Percentiles rank a stretch among this genome's conserved stretches.
These are phyloP conservation scores for Mortierella sp. DNA, from an alignment of 371 early-diverging fungal genomes.

Conservation along the genomic window DNA sequence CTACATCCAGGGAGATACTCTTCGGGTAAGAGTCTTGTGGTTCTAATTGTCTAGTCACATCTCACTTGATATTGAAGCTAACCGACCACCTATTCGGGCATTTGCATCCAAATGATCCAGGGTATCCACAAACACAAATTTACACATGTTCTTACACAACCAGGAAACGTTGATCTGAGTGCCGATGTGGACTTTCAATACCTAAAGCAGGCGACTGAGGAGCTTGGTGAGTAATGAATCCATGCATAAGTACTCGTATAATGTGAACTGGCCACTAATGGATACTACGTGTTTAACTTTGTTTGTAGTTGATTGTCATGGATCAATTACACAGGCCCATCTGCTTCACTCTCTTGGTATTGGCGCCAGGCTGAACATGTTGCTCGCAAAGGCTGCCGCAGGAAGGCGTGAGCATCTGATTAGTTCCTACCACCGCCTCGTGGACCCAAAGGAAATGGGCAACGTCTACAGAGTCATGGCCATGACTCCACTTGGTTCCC, in stretches of 20 bases:
- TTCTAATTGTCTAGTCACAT: too few relatives aligned
- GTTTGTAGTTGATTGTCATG: conserved; percentile 65
- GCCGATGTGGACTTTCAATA: conserved; percentile 93
- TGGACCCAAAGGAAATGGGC: conserved; percentile 82
- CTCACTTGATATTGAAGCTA: background rate
- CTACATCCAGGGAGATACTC: conserved; percentile 76
- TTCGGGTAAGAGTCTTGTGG: conserved; percentile 70
- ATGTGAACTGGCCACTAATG: background rate
- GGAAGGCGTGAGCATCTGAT: conserved; percentile 70
- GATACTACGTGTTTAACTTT: background rate
- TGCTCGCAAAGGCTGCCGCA: conserved; percentile 70
- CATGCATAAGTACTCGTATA: background rate
- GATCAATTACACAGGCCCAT: conserved; percentile 85
- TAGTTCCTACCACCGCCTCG: conserved; percentile 76
- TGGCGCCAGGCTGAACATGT: conserved; percentile 74
- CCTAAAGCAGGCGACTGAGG: conserved; percentile 68
- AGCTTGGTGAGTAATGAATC: conserved; percentile 53
- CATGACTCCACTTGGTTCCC: conserved; percentile 56
- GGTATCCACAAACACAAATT: conserved; percentile 90
- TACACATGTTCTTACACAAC: conserved; percentile 76
- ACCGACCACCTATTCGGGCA: background rate
- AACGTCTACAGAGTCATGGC: conserved; percentile 83
- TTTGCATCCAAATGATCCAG: conserved; percentile 57
- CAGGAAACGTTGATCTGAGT: conserved; percentile 91
- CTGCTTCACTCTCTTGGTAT: conserved; percentile 91